Base-by-base conservation (phyloP, 1,284 basidiomycete genomes). In the Neonothopanus nambi region DNA sequence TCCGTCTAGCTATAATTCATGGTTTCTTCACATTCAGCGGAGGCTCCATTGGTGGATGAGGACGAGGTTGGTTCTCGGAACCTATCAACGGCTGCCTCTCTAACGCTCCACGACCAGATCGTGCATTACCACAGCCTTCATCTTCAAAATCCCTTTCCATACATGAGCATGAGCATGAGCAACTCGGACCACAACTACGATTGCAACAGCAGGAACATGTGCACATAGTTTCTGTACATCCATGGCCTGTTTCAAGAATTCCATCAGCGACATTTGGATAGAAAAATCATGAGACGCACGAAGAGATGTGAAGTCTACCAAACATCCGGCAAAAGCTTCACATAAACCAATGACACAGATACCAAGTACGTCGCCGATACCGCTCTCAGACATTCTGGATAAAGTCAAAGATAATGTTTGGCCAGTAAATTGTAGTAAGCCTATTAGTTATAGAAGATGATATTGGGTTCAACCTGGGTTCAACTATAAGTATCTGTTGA, bases 1-100 rank as follows among this genome's bases (percentile, higher is more conserved):
- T 11, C 30, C 30, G n/a, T 33, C 30, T 4, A 33, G 30, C 30
- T 33, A 33, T 9, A 13, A 33, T 13, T 33, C 8, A 13, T 8
- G 30, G 30, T 33, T 3, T 13, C 30, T 3, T 23, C 30, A 28
- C 15, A 18, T 9, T 3, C 1, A 40, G 15, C 9, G 24, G 21
- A 42, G n/a, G 12, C 41, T 50, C n/a, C 48, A 50, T 50, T 17
- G 13, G 18, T 30, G 48, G 48, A 40, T 30, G 48, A 3, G 38
- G 21, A 9, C 30, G 15, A 28, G 48, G 48, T 33, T 50, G 48
- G 20, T 15, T 15, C 9, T 5, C 23, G 5, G 26, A 12, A 5
- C n/a, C 24, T 2, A 50, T 24, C 23, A 50, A 23, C 11, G 48
- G 39, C 24, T 40, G 40, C 12, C 39, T 37, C 28, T 50, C 48